phyloP scores from a whole-genome alignment of 768 basidiomycete genomes.

The Collybia nuda region DNA sequence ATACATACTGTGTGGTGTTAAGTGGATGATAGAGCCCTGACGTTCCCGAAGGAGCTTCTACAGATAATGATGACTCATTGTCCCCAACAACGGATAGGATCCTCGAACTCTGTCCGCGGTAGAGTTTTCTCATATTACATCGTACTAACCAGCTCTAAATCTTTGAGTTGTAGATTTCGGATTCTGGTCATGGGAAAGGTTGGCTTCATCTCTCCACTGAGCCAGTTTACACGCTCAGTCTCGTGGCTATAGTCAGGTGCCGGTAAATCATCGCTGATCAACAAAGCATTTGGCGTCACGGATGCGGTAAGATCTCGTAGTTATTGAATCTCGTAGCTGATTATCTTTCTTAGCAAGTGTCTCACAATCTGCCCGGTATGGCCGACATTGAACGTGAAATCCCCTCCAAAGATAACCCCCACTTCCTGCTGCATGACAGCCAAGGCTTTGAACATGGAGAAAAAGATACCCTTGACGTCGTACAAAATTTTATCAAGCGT shows the following conservation, averaged over 20 bases:
- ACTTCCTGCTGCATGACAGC: conserved; percentile 29
- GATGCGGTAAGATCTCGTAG: conserved; percentile 20
- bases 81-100: no score
- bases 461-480: conserved; percentile 10
- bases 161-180: neutral
- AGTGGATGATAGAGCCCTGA: no score
- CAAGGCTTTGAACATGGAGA: conserved; percentile 28
- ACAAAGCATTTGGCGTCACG: conserved; percentile 24
- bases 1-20: no score
- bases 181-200: neutral
- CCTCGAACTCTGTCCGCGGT: no score
- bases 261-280: conserved; percentile 28
- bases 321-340: no score
- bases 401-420: conserved; percentile 18
- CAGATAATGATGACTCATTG: no score
- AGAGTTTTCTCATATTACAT: no score
- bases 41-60: no score
- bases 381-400: conserved; percentile 23
- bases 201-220: neutral
- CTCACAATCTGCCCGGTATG: conserved; percentile 15
- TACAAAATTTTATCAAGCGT: conserved; percentile 21
- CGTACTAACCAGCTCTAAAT: no score
- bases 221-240: neutral
- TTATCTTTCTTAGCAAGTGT: conserved; percentile 16
- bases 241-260: conserved; percentile 20